phyloP scores from a whole-genome alignment of 1,284 basidiomycete genomes.

The Phellopilus nigrolimitatus region DNA sequence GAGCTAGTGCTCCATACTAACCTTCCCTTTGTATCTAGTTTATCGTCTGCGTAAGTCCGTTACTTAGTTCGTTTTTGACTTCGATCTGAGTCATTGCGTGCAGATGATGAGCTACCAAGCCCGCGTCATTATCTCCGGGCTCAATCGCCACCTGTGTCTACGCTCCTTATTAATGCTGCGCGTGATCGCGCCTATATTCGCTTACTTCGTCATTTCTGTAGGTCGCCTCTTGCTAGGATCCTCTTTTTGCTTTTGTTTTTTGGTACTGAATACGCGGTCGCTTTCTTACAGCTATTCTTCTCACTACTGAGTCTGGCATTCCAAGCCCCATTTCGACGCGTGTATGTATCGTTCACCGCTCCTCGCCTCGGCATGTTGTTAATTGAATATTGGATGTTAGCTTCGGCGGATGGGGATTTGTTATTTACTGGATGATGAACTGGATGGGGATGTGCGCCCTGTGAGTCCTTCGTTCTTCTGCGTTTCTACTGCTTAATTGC shows the following conservation, averaged over 20 bases:
- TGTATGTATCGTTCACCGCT: slow-evolving; percentile 28
- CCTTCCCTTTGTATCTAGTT: slow-evolving; percentile 31
- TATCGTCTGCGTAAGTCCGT: slow-evolving; percentile 35
- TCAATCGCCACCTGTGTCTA: slow-evolving; percentile 46
- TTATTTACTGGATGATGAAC: slow-evolving; percentile 73
- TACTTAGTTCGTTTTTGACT: slow-evolving; percentile 27
- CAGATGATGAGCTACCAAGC: slow-evolving; percentile 30
- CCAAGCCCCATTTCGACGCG: slow-evolving; percentile 50
- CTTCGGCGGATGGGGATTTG: slow-evolving; percentile 56
- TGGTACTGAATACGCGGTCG: slow-evolving; percentile 10
- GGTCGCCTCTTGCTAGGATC: slow-evolving; percentile 22
- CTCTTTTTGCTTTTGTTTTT: background rate
- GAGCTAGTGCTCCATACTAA: slow-evolving; percentile 23
- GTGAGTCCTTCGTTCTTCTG: slow-evolving; percentile 29
- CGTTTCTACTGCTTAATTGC: background rate
- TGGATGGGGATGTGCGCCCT: slow-evolving; percentile 58
- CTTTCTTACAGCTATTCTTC: slow-evolving; percentile 41
- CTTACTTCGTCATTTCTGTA: slow-evolving; percentile 62
- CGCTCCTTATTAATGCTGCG: slow-evolving; percentile 54
- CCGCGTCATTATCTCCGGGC: slow-evolving; percentile 36
- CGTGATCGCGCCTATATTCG: slow-evolving; percentile 44
- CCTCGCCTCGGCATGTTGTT: background rate
- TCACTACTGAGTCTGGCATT: slow-evolving; percentile 64
- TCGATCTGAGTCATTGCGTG: background rate
- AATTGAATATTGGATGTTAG: slow-evolving; percentile 24